phyloP scores from a whole-genome alignment of 345 rosid genomes.

The Capsella bursapastoris region DNA sequence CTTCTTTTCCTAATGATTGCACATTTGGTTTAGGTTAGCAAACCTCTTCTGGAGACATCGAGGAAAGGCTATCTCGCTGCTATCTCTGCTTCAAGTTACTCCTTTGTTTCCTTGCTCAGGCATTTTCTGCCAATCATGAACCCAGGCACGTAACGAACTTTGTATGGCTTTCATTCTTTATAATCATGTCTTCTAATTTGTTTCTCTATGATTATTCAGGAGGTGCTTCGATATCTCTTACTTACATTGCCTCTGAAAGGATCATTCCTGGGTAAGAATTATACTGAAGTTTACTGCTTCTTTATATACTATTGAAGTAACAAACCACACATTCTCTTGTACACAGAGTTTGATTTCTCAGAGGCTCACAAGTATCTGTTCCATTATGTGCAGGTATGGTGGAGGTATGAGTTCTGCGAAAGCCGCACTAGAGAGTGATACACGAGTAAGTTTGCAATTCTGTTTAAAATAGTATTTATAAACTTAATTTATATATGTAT shows the following conservation, averaged over 20 bases:
- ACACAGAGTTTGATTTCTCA: constrained; percentile 5
- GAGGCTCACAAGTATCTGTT: constrained; percentile 8
- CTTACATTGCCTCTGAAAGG: constrained; percentile 92
- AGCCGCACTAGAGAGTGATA: constrained; percentile 96
- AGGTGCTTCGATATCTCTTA: constrained; percentile 91
- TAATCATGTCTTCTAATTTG: background rate
- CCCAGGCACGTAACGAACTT: constrained; percentile 59
- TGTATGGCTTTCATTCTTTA: background rate
- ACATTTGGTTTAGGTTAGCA: constrained; percentile 62
- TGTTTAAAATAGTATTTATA: background rate
- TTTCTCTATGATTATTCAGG: constrained; percentile 55
- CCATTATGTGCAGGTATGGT: constrained; percentile 67
- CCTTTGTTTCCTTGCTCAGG: constrained; percentile 81
- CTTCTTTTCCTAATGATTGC: constrained; percentile 10
- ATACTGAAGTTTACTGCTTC: constrained; percentile 10
- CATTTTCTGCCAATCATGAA: constrained; percentile 95
- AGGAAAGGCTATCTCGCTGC: constrained; percentile 96
- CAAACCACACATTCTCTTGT: background rate
- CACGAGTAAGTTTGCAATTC: constrained; percentile 54
- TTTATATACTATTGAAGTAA: background rate
- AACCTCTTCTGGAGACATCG: constrained; percentile 92
- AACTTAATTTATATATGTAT: background rate
- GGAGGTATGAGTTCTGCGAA: constrained; percentile 99
- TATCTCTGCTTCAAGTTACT: constrained; percentile 92
- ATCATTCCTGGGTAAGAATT: constrained; percentile 84